Evolutionary conservation across 2,329 filamentous ascomycete genomes (phyloP), one percentile per base, ranked within the genome.

Genomic region (Fonsecaea nubica): DNA sequence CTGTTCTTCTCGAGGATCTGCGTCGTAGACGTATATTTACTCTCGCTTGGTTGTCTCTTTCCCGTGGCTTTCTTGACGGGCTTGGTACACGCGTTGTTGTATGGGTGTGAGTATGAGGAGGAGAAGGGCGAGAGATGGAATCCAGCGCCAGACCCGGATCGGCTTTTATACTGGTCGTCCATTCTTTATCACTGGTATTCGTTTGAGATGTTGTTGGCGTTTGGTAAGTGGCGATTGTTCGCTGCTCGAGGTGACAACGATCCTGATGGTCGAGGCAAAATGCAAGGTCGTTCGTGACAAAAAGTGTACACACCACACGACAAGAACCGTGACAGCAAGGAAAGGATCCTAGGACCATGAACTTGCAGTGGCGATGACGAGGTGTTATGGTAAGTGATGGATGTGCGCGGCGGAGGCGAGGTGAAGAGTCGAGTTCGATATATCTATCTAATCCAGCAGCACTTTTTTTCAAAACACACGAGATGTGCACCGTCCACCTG

Each of bases 131-230:
- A 38, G n/a, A 21, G 45, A 18, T 53, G 7, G 21, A 52, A 53
- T 32, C 30, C 33, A 7, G 48, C 48, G 30, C 30, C 30, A 32
- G 58, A 25, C 10, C 35, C 48, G 32, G 48, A 33, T 32, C 32
- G 38, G 58, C 18, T 6, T 18, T 54, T 61, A 61, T 38, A 61
- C 13, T n/a, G 33, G 33, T 38, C 30, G 18, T 53, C 58, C 48
- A 61, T 61, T 48, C 32, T 54, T 32, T 32, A 36, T 38, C 33
- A 50, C 36, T 61, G 15, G 58, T 21, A 30, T 32, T 13, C 33
- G 45, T 45, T 61, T 55, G 33, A 32, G 42, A 6, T 33, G 30
- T 33, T 42, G 15, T 6, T 35, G 30, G 48, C 12, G 21, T 45
- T 57, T 42, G 36, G 52, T 48, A 40, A n/a, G 45, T 30, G 30